phyloP scores from a whole-genome alignment of 345 rosid species.

The Gossypium turneri region DNA sequence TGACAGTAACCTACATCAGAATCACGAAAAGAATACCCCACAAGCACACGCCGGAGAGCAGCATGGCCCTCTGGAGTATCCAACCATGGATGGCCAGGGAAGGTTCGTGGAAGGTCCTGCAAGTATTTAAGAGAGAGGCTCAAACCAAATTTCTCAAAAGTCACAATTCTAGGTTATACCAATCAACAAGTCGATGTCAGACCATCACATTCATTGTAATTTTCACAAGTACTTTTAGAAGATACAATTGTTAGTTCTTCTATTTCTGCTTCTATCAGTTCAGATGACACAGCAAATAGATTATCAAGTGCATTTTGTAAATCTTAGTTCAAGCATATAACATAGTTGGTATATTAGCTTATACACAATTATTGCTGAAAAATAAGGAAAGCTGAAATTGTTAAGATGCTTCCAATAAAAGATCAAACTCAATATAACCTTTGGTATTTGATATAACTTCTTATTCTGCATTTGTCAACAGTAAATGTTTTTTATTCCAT shows the following conservation, averaged over 20 bases:
- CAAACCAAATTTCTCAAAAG: constrained; percentile 3
- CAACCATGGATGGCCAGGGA: constrained; percentile 99
- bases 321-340: neutral
- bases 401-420: too few relatives aligned
- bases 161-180: neutral
- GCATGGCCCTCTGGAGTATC: constrained; percentile 99
- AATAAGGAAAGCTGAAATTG: too few relatives aligned
- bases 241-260: neutral
- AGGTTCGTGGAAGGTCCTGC: constrained; percentile 96
- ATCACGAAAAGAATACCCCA: constrained; percentile 94
- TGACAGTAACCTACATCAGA: constrained; percentile 99
- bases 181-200: too few relatives aligned
- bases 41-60: constrained; percentile 85
- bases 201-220: neutral
- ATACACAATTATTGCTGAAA: neutral
- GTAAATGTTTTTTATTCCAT: neutral
- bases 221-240: neutral
- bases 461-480: neutral
- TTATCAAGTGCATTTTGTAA: neutral
- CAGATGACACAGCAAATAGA: neutral
- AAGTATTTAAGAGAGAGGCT: constrained; percentile 13
- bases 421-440: too few relatives aligned
- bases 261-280: neutral
- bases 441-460: neutral
- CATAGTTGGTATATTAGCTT: neutral